These are phyloP conservation scores for Grigorovia transvaalensis DNA, from an alignment of 805 yeast genomes.

Conservation along the genomic window DNA sequence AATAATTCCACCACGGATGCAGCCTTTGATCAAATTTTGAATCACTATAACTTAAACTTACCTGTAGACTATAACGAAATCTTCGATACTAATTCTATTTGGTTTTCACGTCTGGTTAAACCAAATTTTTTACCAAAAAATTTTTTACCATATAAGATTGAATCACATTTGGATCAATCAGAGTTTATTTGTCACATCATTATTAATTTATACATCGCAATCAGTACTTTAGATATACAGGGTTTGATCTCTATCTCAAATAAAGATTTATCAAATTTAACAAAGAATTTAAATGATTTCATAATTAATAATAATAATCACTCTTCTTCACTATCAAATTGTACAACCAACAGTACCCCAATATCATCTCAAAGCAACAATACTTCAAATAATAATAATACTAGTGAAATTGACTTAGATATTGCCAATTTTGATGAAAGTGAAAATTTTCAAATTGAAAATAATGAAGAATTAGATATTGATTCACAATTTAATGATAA, in stretches of 20 bases:
- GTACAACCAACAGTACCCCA: not conserved
- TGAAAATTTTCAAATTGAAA: constrained; percentile 17
- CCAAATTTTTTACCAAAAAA: constrained; percentile 25
- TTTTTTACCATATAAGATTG: constrained; percentile 66
- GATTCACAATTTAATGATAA: constrained; percentile 16
- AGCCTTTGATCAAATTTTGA: not conserved
- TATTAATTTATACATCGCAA: constrained; percentile 66
- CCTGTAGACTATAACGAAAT: constrained; percentile 30
- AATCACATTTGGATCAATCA: constrained; percentile 60
- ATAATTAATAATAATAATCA: constrained; percentile 36
- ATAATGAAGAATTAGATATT: constrained; percentile 13
- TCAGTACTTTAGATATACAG: constrained; percentile 61
- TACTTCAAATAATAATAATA: too few species aligned
- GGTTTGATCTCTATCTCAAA: constrained; percentile 59
- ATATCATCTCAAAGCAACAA: not conserved
- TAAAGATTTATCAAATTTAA: constrained; percentile 43
- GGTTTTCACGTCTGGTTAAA: constrained; percentile 29
- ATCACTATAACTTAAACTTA: constrained; percentile 39
- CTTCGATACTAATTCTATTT: constrained; percentile 28
- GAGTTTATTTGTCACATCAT: constrained; percentile 67
- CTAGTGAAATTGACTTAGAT: constrained; percentile 1
- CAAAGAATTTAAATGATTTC: constrained; percentile 27
- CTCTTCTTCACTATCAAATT: not conserved
- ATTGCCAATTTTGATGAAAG: constrained; percentile 24
- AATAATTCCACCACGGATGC: not conserved